phyloP scores from a whole-genome alignment of 179 eudicot genomes.

The Gypsophila paniculata region DNA sequence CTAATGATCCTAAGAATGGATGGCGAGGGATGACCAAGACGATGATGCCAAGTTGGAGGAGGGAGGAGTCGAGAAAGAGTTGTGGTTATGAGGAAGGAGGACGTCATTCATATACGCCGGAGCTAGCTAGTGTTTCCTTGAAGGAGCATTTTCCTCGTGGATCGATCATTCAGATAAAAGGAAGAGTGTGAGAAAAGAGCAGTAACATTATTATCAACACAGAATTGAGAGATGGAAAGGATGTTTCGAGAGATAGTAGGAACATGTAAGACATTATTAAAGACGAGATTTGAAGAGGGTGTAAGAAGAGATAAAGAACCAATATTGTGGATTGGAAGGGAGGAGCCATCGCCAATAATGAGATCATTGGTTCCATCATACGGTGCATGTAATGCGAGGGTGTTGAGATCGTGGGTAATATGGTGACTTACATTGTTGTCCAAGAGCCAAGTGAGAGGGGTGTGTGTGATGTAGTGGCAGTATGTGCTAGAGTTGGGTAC shows the following conservation, averaged over 20 bases:
- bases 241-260: constrained; percentile 8
- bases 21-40: too few species aligned
- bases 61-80: too few species aligned
- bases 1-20: too few species aligned
- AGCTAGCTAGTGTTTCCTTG: too few species aligned
- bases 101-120: too few species aligned
- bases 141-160: too few species aligned
- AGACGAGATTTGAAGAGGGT: background rate
- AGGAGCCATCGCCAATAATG: constrained; percentile 10
- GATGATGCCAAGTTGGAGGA: too few species aligned
- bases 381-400: background rate
- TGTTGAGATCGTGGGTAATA: background rate
- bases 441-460: background rate
- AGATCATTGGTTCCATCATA: constrained; percentile 20
- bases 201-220: background rate
- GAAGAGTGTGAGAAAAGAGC: too few species aligned
- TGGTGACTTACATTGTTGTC: background rate
- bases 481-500: too few species aligned
- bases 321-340: background rate
- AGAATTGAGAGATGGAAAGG: constrained; percentile 15
- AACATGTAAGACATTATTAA: constrained; percentile 7
- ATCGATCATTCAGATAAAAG: too few species aligned
- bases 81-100: too few species aligned
- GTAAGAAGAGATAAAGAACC: background rate
- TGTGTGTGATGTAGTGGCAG: background rate